These are phyloP conservation scores for Blastobotrys aristatus DNA, from an alignment of 1,139 yeast genomes.

Conservation along the genomic window DNA sequence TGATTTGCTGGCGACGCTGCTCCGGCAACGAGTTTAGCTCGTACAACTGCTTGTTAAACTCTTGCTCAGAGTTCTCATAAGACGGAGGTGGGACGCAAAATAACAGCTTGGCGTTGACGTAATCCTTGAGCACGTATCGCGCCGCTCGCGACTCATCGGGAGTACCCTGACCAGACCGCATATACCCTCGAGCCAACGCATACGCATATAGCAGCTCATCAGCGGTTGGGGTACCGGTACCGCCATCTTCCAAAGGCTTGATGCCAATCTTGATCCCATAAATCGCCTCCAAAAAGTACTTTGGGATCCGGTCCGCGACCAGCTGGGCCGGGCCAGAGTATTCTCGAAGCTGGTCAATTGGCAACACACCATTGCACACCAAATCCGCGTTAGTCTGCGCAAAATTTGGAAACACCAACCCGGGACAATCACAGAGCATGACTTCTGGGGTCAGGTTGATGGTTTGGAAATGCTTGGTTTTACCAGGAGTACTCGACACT, in stretches of 20 bases:
- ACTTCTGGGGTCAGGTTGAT: slow-evolving; percentile 79
- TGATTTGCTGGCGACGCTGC: slow-evolving; percentile 65
- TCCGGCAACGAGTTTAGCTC: slow-evolving; percentile 56
- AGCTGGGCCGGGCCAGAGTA: slow-evolving; percentile 86
- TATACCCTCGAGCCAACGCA: slow-evolving; percentile 94
- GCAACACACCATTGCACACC: slow-evolving; percentile 96
- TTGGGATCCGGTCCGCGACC: slow-evolving; percentile 85
- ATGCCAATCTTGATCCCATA: slow-evolving; percentile 89
- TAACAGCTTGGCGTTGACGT: slow-evolving; percentile 83
- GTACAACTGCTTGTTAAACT: slow-evolving; percentile 70
- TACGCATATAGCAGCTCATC: slow-evolving; percentile 86
- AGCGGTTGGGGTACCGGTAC: slow-evolving; percentile 82
- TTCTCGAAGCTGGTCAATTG: slow-evolving; percentile 94
- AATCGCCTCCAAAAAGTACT: slow-evolving; percentile 79
- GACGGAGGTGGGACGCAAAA: slow-evolving; percentile 85
- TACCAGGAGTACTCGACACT: slow-evolving; percentile 97
- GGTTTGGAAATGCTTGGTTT: slow-evolving; percentile 98
- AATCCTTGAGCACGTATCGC: slow-evolving; percentile 87
- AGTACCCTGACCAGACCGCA: slow-evolving; percentile 88
- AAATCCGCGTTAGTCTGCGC: slow-evolving; percentile 95
- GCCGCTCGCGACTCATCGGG: slow-evolving; percentile 97
- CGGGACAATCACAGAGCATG: slow-evolving; percentile 96
- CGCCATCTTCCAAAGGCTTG: slow-evolving; percentile 76
- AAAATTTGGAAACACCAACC: slow-evolving; percentile 96
- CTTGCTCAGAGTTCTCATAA: slow-evolving; percentile 34